Conservation (phyloP, 257 asterid species). For the Datura wrightii region DNA sequence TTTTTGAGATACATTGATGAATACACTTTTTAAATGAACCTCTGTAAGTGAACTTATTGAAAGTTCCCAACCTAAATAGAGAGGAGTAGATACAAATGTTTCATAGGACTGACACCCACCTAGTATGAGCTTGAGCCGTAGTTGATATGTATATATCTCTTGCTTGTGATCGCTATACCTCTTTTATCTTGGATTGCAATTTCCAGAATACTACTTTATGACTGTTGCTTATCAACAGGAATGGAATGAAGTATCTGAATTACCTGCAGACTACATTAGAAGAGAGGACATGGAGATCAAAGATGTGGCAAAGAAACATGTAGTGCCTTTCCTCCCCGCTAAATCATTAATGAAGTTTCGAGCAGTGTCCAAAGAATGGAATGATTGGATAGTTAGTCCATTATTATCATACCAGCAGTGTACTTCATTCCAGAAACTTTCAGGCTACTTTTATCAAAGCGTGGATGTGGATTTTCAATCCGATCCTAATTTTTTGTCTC, state of each 20-base stretch:
- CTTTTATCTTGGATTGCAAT: conserved; percentile 18
- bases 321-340: conserved; percentile 58
- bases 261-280: conserved; percentile 5
- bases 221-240: not conserved
- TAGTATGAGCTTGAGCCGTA: not conserved
- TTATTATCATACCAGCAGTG: conserved; percentile 52
- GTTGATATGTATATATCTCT: not conserved
- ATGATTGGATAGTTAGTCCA: conserved; percentile 47
- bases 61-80: not conserved
- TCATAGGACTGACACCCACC: not conserved
- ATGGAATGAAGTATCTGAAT: not conserved
- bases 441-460: conserved; percentile 49
- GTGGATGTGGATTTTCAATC: not conserved
- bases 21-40: not conserved
- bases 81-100: not conserved
- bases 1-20: not conserved
- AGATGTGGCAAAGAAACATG: conserved; percentile 35
- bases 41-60: not conserved
- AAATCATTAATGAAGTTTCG: conserved; percentile 46
- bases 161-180: not conserved
- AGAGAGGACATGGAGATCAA: conserved; percentile 35
- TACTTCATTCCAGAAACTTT: conserved; percentile 44
- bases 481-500: conserved; percentile 30
- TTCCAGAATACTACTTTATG: not conserved
- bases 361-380: conserved; percentile 55